These are phyloP conservation scores for Lavandula angustifolia DNA, from an alignment of 257 asterid species.

Conservation along the genomic window DNA sequence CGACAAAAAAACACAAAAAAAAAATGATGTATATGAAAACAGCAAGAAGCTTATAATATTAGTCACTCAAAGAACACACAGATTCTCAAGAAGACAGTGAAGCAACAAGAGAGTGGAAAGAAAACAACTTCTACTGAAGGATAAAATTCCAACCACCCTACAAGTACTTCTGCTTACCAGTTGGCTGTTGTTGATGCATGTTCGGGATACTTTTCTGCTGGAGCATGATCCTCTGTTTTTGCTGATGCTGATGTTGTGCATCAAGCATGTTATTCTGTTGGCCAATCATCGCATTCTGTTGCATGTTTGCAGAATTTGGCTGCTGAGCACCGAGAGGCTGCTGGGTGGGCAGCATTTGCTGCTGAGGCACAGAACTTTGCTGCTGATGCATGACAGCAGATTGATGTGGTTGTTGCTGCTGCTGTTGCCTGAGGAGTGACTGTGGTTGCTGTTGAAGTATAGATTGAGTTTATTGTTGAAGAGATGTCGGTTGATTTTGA, in stretches of 20 bases:
- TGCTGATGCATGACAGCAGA: slow-evolving; percentile 62
- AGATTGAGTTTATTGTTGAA: slow-evolving; percentile 72
- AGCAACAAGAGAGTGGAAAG: too few species aligned
- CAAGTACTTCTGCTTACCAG: not conserved
- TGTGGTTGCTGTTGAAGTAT: slow-evolving; percentile 85
- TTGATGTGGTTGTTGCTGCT: slow-evolving; percentile 55
- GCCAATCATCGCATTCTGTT: slow-evolving; percentile 72
- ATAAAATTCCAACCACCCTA: too few species aligned
- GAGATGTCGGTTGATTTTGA: slow-evolving; percentile 79
- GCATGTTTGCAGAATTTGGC: slow-evolving; percentile 63
- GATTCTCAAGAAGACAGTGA: too few species aligned
- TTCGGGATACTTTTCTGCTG: slow-evolving; percentile 71
- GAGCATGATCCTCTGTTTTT: slow-evolving; percentile 65
- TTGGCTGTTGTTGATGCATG: slow-evolving; percentile 64
- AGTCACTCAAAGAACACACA: too few species aligned
- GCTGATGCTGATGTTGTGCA: slow-evolving; percentile 60
- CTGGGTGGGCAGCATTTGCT: slow-evolving; percentile 51
- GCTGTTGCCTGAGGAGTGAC: slow-evolving; percentile 81
- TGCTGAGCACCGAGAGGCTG: slow-evolving; percentile 71
- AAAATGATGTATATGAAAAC: too few species aligned
- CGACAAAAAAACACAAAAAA: too few species aligned
- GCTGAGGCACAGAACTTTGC: slow-evolving; percentile 61
- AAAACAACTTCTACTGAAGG: too few species aligned
- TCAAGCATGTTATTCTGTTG: slow-evolving; percentile 74
- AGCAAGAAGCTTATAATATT: too few species aligned